These are phyloP conservation scores for Colletotrichum sp. DNA, from an alignment of 2,329 filamentous ascomycete species.

Conservation along the genomic window DNA sequence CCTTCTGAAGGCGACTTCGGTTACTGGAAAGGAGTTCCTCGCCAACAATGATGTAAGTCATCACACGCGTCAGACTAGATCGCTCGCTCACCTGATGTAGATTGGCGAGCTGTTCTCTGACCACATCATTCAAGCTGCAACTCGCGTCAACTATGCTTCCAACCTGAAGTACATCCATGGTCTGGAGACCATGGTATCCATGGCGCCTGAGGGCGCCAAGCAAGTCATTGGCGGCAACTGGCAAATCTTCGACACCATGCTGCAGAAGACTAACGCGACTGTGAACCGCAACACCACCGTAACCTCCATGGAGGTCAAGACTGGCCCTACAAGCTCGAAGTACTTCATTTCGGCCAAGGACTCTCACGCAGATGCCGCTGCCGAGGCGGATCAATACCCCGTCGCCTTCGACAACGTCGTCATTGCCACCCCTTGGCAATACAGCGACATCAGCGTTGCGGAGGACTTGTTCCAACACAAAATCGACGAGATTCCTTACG, in stretches of 20 bases:
- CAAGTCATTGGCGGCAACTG: slow-evolving; percentile 87
- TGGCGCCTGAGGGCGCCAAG: slow-evolving; percentile 86
- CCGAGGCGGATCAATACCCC: slow-evolving; percentile 42
- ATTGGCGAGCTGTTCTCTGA: slow-evolving; percentile 72
- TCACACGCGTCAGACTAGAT: background rate
- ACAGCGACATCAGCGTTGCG: slow-evolving; percentile 69
- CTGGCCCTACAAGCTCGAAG: slow-evolving; percentile 40
- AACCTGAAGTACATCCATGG: slow-evolving; percentile 89
- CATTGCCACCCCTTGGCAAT: slow-evolving; percentile 85
- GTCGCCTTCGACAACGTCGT: slow-evolving; percentile 79
- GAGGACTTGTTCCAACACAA: slow-evolving; percentile 69
- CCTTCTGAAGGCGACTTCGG: slow-evolving; percentile 67
- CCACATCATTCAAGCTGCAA: slow-evolving; percentile 89
- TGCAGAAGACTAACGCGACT: slow-evolving; percentile 65
- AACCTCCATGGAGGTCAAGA: slow-evolving; percentile 57
- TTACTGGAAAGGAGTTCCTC: slow-evolving; percentile 78
- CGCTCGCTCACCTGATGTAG: slow-evolving; percentile 28
- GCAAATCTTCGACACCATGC: slow-evolving; percentile 89
- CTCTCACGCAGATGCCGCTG: slow-evolving; percentile 21
- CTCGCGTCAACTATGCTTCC: slow-evolving; percentile 92
- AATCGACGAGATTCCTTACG: slow-evolving; percentile 85
- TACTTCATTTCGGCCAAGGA: slow-evolving; percentile 51
- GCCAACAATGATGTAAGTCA: slow-evolving; percentile 60
- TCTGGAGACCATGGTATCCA: slow-evolving; percentile 87
- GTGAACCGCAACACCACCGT: slow-evolving; percentile 74